phyloP scores from a whole-genome alignment of 305 asterid species.

The Solanum hybrid region DNA sequence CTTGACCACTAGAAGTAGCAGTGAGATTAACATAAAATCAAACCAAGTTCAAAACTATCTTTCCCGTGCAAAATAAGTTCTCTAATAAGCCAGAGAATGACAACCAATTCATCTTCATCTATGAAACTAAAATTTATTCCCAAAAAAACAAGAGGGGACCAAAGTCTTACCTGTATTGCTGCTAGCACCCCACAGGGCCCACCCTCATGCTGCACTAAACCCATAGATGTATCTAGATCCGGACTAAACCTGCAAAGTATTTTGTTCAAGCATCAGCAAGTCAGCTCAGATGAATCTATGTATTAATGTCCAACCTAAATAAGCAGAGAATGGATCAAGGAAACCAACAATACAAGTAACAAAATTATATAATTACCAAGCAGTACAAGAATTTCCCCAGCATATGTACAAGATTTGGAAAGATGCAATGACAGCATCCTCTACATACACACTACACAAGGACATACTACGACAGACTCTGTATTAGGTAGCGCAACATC shows the following conservation, averaged over 20 bases:
- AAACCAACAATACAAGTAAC: background rate
- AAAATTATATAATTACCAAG: background rate
- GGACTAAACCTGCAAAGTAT: slow-evolving; percentile 63
- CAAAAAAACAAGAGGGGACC: slow-evolving; percentile 8
- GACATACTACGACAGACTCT: background rate
- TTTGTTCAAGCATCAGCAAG: slow-evolving; percentile 5
- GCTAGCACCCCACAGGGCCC: slow-evolving; percentile 99
- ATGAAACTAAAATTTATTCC: background rate
- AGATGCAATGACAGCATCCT: background rate
- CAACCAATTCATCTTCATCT: slow-evolving; percentile 4
- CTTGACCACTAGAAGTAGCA: background rate
- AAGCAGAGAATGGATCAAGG: background rate
- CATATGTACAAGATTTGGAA: background rate
- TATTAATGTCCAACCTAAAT: background rate
- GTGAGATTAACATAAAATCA: background rate
- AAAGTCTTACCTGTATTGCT: slow-evolving; percentile 71
- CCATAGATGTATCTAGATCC: slow-evolving; percentile 91
- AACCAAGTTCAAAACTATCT: background rate
- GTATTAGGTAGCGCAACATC: background rate
- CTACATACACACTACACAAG: background rate
- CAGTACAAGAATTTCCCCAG: background rate
- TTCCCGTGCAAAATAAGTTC: background rate
- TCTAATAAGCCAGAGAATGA: background rate
- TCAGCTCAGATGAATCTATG: background rate
- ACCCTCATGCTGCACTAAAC: slow-evolving; percentile 97